Conservation (phyloP, 768 basidiomycete species). For the Macrocybe gigantea region DNA sequence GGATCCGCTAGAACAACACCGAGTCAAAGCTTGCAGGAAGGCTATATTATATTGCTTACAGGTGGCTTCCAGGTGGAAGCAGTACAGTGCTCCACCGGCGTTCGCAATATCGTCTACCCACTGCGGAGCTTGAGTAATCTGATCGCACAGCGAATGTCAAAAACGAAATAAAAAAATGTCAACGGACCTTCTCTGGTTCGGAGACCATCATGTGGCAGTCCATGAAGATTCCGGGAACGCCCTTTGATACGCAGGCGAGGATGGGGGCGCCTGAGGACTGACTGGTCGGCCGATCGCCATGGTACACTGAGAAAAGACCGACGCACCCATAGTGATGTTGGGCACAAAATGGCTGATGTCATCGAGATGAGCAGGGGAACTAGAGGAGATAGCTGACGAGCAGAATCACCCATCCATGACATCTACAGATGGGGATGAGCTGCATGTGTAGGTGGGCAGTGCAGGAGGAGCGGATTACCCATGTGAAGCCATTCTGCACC, state of each 20-base stretch:
- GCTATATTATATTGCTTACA: conserved; percentile 38
- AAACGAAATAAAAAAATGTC: not conserved
- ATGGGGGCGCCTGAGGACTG: conserved; percentile 70
- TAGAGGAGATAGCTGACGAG: conserved; percentile 10
- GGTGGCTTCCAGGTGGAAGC: conserved; percentile 95
- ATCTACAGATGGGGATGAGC: conserved; percentile 42
- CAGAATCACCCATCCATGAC: conserved; percentile 88
- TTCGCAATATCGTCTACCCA: conserved; percentile 97
- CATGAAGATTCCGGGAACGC: conserved; percentile 95
- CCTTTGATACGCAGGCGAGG: conserved; percentile 77
- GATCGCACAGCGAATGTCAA: not conserved
- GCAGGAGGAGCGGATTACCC: conserved; percentile 44
- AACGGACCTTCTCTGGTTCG: conserved; percentile 75
- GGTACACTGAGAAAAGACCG: not conserved
- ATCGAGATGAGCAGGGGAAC: conserved; percentile 7
- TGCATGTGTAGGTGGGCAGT: not conserved
- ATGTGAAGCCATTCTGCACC: conserved; percentile 99
- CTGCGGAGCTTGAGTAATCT: conserved; percentile 31
- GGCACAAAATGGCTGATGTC: conserved; percentile 89
- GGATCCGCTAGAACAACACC: conserved; percentile 47
- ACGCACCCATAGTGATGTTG: conserved; percentile 93
- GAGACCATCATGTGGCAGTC: conserved; percentile 99
- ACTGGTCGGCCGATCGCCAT: conserved; percentile 4
- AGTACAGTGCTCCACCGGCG: conserved; percentile 92
- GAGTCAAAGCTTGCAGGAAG: not conserved